Percentiles rank a stretch among this genome's conserved stretches.
Evolutionary conservation across 768 basidiomycete genomes (phyloP).

Genomic region (Clathrus columnatus): DNA sequence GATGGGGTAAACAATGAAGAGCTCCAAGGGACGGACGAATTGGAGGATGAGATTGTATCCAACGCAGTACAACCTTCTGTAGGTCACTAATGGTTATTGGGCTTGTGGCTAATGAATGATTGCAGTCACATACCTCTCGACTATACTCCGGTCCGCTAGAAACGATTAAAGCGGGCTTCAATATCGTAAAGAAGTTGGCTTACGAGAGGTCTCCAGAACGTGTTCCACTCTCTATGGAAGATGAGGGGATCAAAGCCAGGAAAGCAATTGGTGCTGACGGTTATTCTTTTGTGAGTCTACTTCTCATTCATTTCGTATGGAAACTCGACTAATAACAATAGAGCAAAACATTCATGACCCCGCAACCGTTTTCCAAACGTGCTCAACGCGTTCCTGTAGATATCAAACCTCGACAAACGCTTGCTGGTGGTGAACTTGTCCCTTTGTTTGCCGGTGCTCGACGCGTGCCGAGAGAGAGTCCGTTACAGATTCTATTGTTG

Average conservation of each 20-base stretch:
- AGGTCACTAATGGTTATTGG: neutral
- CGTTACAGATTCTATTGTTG: neutral
- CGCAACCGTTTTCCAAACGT: constrained; percentile 13
- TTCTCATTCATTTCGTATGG: too few relatives aligned
- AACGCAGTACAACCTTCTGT: neutral
- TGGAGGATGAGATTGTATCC: neutral
- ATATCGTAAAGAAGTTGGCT: constrained; percentile 1
- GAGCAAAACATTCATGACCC: constrained; percentile 5
- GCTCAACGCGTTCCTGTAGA: constrained; percentile 10
- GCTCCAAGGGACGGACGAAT: neutral
- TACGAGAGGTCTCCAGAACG: neutral
- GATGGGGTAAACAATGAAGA: neutral
- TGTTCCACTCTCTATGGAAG: neutral
- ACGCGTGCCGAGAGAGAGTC: neutral
- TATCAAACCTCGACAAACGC: constrained; percentile 8
- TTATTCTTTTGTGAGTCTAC: constrained; percentile 12
- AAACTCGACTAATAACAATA: neutral
- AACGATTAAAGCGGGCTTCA: neutral
- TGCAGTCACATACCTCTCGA: neutral
- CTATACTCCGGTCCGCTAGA: neutral
- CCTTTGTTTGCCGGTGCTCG: neutral
- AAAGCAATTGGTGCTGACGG: constrained; percentile 9
- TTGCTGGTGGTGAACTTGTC: constrained; percentile 7
- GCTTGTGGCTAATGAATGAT: neutral
- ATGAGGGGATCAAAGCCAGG: neutral